Base-by-base conservation (phyloP, 2,329 filamentous ascomycete genomes). In the Diaporthe aspalathi region DNA sequence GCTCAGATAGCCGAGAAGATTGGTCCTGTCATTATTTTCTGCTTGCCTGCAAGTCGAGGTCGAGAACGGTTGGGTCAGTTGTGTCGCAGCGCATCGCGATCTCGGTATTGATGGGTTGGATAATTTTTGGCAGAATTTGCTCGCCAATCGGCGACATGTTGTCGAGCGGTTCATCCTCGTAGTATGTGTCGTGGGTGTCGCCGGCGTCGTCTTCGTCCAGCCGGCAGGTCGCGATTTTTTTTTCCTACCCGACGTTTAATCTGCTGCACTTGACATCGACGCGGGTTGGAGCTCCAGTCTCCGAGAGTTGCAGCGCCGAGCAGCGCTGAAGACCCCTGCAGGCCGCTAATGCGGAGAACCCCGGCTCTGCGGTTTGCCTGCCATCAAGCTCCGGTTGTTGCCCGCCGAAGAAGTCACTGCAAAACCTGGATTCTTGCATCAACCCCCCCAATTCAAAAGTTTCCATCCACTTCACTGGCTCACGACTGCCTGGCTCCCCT, bases 111-210 rank as follows among this genome's bases (percentile, higher is more conserved):
- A 66, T 14, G 62, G 24, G 2, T 49, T 47, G 53, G 70, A 47
- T 16, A 83, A 76, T 5, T 79, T 78, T 73, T 82, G 80, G 52
- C 81, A 78, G 72, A 83, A 74, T 60, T 81, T 77, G 73, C 81
- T 82, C 76, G 82, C 83, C 79, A 83, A 75, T 49, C 83, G 79
- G 80, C 85, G 82, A 76, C 79, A 81, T 75, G 80, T 77, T 63
- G 84, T 78, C 76, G 82, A 77, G 67, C 80, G 83, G 73, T 81
- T 86, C 85, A 87, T 87, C 67, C 16, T 70, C 9, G 17, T 27
- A 17, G 9, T 47, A 38, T 62, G 16, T 43, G 17, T 76, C 80
- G 75, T 76, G 74, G 67, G 74, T 77, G 80, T 81, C 45, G 63
- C 62, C 50, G 60, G 27, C 56, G 52, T 45, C 35, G 50, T 50